phyloP scores from a whole-genome alignment of 306 rosid genomes.

The Quercus engelmannii region DNA sequence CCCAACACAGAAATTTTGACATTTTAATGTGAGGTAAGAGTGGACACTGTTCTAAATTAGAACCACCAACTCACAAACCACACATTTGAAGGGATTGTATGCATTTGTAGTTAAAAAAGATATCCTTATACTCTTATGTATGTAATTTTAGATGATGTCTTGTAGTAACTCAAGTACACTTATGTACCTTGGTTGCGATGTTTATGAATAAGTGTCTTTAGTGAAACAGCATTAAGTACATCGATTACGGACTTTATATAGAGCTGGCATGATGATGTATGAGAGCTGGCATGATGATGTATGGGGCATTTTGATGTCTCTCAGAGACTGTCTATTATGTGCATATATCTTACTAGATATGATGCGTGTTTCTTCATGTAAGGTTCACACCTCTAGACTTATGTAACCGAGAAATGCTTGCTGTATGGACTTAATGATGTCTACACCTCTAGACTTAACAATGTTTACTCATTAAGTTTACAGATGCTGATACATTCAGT shows the following conservation, averaged over 20 bases:
- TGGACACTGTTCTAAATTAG: too few species aligned
- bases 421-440: background rate
- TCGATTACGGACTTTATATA: background rate
- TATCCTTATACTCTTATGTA: too few species aligned
- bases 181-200: too few species aligned
- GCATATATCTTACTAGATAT: background rate
- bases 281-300: background rate
- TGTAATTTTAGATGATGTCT: too few species aligned
- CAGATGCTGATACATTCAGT: conserved; percentile 28
- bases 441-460: background rate
- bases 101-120: too few species aligned
- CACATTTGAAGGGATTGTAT: too few species aligned
- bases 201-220: background rate
- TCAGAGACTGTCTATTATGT: background rate
- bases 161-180: too few species aligned
- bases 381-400: background rate
- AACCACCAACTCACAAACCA: too few species aligned
- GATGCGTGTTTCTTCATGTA: background rate
- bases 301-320: background rate
- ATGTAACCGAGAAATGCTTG: background rate
- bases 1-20: too few species aligned
- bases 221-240: background rate
- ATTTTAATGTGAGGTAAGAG: too few species aligned
- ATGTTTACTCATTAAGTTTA: background rate
- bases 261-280: background rate